Evolutionary conservation across 1,139 yeast genomes (phyloP), one percentile per base, ranked within the genome.

Genomic region (Protomyces inundatus): DNA sequence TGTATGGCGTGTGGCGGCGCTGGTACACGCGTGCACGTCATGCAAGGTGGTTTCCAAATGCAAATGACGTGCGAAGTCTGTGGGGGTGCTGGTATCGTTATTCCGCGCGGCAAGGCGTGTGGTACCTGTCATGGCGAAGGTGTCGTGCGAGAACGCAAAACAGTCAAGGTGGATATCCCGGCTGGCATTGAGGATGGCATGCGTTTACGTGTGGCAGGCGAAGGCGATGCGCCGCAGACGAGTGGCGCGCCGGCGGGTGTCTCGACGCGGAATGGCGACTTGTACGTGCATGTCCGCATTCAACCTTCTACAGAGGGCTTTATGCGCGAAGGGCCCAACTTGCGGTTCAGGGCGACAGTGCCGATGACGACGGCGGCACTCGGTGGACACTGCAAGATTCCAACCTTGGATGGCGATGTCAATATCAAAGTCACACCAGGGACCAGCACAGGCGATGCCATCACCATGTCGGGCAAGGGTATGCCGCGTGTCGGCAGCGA

Each of bases 31-130:
- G 88, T 91, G 32, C 97, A 91, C 72, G 79, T 84, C 65, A 82
- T 90, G 74, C 86, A 85, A 70, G 97, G 96, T 7, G 98, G 98
- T 0, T 95, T 93, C 83, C 97, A 91, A 71, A 90, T 95, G 97
- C 86, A 96, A 1, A 86, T 96, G 3, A 90, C 97, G 12, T 93
- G 99, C 81, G 81, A 82, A 62, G 79, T 86, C 1, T 93, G 99
- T 80, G 85, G 82, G 59, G 99, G 99, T 54, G 79, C 88, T 3
- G 99, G 99, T 64, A 95, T 90, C 1, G 81, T 80, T 3, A 85
- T 90, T 61, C 82, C 86, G 55, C 79, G 82, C 50, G 77, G 80
- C 16, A 91, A 90, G 71, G 84, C 84, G 67, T 93, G 99, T 80
- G 74, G 75, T 1, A 76, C 85, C 0, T 93, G 99, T 77, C 91